These are phyloP conservation scores for Coccinonectria pachysandricola DNA, from an alignment of 2,329 filamentous ascomycete genomes.

Conservation along the genomic window DNA sequence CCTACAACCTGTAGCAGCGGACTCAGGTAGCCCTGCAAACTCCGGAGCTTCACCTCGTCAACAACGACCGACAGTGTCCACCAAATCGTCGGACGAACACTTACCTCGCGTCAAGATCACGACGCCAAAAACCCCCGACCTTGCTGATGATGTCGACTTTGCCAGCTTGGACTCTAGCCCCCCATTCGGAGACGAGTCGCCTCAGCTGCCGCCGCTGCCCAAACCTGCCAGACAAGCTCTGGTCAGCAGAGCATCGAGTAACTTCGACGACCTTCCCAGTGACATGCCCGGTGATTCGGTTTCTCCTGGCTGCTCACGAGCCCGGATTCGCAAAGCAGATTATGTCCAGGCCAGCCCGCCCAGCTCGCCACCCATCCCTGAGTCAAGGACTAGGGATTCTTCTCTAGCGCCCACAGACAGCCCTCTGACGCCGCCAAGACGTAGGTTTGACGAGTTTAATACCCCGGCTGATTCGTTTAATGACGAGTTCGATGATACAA, in stretches of 20 bases:
- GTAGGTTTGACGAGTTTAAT: conserved; percentile 32
- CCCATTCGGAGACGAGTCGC: conserved; percentile 23
- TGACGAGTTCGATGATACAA: conserved; percentile 36
- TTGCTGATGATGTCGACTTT: no score
- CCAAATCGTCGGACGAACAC: conserved; percentile 7
- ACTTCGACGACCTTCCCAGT: conserved; percentile 31
- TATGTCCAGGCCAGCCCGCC: conserved; percentile 35
- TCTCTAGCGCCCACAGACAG: conserved; percentile 35
- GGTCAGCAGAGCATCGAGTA: conserved; percentile 26
- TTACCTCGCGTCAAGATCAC: conserved; percentile 4
- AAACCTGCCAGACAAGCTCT: conserved; percentile 23
- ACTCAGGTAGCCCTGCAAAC: conserved; percentile 11
- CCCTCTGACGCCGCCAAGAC: conserved; percentile 32
- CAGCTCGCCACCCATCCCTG: conserved; percentile 34
- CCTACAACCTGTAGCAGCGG: conserved; percentile 2
- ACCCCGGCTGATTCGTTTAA: conserved; percentile 33
- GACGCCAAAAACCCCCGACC: conserved; percentile 13
- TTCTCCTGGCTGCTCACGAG: conserved; percentile 26
- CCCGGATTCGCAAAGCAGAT: conserved; percentile 21
- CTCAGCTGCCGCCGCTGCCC: conserved; percentile 27
- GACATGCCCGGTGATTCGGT: conserved; percentile 33
- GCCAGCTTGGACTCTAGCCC: no score
- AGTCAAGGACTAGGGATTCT: conserved; percentile 10
- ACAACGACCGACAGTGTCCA: conserved; percentile 11
- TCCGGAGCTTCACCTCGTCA: no score